Evolutionary conservation across 106 monocot species (phyloP).

Genomic region (Allium sativum): DNA sequence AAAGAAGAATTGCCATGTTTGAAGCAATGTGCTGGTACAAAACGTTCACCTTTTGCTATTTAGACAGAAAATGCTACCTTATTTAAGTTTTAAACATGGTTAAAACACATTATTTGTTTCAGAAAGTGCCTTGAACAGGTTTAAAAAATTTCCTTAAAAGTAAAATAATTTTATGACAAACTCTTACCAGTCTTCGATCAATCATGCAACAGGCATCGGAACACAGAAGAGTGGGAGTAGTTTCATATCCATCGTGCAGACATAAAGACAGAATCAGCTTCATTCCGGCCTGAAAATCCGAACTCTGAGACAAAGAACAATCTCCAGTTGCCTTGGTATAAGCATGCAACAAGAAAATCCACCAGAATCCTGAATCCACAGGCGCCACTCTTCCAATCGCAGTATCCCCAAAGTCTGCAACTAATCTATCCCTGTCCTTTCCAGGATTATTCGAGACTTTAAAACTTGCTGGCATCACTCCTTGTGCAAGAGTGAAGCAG

Average conservation of each 20-base stretch:
- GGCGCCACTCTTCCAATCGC: background rate
- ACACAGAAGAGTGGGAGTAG: slow-evolving; percentile 11
- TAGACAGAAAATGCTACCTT: background rate
- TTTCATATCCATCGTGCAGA: background rate
- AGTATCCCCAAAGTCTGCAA: slow-evolving; percentile 43
- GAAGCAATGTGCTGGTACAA: background rate
- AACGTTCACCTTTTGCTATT: background rate
- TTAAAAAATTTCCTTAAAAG: background rate
- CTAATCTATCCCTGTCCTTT: slow-evolving; percentile 19
- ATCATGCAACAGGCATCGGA: slow-evolving; percentile 48
- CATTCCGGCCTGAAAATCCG: background rate
- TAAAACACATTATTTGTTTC: background rate
- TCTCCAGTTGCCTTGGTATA: background rate
- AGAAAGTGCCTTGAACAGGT: background rate
- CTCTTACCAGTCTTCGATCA: slow-evolving; percentile 37
- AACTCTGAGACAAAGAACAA: background rate
- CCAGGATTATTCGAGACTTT: slow-evolving; percentile 30
- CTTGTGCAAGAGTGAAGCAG: slow-evolving; percentile 31
- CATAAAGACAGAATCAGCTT: background rate
- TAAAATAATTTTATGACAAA: background rate
- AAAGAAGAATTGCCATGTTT: too few relatives aligned
- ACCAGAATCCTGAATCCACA: background rate
- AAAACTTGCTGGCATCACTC: slow-evolving; percentile 49
- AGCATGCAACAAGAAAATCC: background rate
- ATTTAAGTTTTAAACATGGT: background rate